These are phyloP conservation scores for Aureobasidium zeae DNA, from an alignment of 2,329 filamentous ascomycete genomes.

Conservation along the genomic window DNA sequence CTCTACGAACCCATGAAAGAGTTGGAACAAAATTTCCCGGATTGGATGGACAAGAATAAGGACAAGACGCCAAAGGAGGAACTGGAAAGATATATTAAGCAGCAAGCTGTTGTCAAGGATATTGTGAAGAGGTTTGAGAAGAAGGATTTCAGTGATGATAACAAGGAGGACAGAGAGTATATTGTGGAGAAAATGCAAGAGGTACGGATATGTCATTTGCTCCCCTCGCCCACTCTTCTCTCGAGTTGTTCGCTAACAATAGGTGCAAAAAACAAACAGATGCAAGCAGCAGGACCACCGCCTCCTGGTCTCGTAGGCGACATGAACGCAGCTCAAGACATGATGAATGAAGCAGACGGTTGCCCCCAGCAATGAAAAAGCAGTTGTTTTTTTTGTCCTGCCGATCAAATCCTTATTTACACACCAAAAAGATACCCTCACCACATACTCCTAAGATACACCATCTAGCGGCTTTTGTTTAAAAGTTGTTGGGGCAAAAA, in stretches of 20 bases:
- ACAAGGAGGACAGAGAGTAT: conserved; percentile 73
- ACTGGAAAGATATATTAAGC: conserved; percentile 68
- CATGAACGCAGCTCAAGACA: conserved; percentile 72
- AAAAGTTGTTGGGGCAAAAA: no score
- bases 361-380: conserved; percentile 56
- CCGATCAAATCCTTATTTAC: background rate
- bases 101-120: conserved; percentile 68
- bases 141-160: conserved; percentile 69
- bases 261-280: no score
- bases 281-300: conserved; percentile 91
- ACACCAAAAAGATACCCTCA: conserved; percentile 11
- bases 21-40: conserved; percentile 81
- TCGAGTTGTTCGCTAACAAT: conserved; percentile 6
- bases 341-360: conserved; percentile 47
- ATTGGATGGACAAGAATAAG: conserved; percentile 73
- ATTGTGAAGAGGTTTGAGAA: conserved; percentile 87
- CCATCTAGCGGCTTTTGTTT: no score
- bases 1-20: conserved; percentile 99
- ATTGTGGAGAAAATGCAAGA: conserved; percentile 98
- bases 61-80: conserved; percentile 59
- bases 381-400: no score
- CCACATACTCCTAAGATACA: no score
- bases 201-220: conserved; percentile 50
- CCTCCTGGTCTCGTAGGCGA: conserved; percentile 86
- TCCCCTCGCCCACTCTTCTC: background rate